Percentiles rank a stretch among this genome's conserved stretches.
These are phyloP conservation scores for Beta macrorhiza DNA, from an alignment of 179 eudicot genomes.

Conservation along the genomic window DNA sequence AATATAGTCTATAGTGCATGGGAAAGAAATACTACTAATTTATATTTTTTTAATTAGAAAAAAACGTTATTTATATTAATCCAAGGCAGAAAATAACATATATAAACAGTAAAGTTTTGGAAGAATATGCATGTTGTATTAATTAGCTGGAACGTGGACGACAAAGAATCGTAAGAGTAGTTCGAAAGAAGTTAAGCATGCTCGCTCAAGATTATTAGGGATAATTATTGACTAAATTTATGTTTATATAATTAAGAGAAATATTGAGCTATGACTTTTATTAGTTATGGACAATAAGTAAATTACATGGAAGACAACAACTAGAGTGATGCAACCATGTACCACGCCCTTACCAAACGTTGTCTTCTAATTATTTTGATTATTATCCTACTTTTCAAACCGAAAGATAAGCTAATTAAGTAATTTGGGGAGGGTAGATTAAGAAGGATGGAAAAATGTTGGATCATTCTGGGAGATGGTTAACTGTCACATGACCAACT, in stretches of 20 bases:
- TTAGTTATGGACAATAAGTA: slow-evolving; percentile 23
- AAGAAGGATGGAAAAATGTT: neutral
- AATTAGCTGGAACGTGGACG: slow-evolving; percentile 27
- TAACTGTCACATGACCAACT: too few relatives aligned
- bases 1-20: too few relatives aligned
- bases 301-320: slow-evolving; percentile 37
- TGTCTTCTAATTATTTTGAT: slow-evolving; percentile 29
- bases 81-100: slow-evolving; percentile 32
- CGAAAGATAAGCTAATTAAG: neutral
- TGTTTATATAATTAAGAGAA: too few relatives aligned
- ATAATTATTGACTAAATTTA: neutral
- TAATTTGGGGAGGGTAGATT: too few relatives aligned
- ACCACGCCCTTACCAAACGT: slow-evolving; percentile 36
- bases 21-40: neutral
- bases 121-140: slow-evolving; percentile 31
- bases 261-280: slow-evolving; percentile 15
- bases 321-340: slow-evolving; percentile 40
- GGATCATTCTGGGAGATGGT: too few relatives aligned
- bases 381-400: neutral
- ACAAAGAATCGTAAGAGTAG: slow-evolving; percentile 34
- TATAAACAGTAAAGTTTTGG: slow-evolving; percentile 21
- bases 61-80: slow-evolving; percentile 7
- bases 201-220: slow-evolving; percentile 10
- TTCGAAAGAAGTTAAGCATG: slow-evolving; percentile 22
- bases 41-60: neutral